phyloP scores from a whole-genome alignment of 768 basidiomycete species.

The Amanita rubescens region DNA sequence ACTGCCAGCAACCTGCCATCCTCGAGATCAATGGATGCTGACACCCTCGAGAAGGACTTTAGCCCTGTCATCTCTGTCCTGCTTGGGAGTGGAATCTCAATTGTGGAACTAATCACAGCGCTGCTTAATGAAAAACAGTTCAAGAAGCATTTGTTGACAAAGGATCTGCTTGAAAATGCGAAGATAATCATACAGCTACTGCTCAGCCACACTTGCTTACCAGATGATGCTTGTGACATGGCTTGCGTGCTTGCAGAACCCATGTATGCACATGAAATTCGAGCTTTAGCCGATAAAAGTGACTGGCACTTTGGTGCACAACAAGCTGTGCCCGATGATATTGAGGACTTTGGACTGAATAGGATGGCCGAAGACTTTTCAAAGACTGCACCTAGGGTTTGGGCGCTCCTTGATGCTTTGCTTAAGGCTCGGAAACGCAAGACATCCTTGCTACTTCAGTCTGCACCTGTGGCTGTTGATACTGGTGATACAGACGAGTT shows the following conservation, averaged over 20 bases:
- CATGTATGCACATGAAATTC: background rate
- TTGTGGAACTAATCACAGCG: background rate
- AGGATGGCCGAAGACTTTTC: background rate
- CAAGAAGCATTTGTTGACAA: background rate
- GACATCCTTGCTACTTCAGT: background rate
- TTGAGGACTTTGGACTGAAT: background rate
- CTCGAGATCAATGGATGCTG: no score
- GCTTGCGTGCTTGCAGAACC: background rate
- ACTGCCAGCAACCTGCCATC: no score
- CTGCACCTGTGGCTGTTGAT: background rate
- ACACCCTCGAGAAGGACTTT: no score
- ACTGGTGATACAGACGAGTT: background rate
- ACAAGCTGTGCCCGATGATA: background rate
- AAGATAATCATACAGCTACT: background rate
- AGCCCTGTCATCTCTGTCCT: no score
- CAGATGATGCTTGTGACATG: background rate
- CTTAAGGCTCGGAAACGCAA: background rate
- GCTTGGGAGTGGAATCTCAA: background rate
- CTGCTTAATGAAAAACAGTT: background rate
- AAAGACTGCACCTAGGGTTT: background rate
- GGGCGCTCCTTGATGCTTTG: background rate
- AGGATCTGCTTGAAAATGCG: background rate
- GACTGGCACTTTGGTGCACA: background rate
- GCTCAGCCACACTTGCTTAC: background rate
- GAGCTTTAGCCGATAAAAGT: background rate